Evolutionary conservation across 2,329 filamentous ascomycete genomes (phyloP).

Genomic region (Diaporthe ilicicola): DNA sequence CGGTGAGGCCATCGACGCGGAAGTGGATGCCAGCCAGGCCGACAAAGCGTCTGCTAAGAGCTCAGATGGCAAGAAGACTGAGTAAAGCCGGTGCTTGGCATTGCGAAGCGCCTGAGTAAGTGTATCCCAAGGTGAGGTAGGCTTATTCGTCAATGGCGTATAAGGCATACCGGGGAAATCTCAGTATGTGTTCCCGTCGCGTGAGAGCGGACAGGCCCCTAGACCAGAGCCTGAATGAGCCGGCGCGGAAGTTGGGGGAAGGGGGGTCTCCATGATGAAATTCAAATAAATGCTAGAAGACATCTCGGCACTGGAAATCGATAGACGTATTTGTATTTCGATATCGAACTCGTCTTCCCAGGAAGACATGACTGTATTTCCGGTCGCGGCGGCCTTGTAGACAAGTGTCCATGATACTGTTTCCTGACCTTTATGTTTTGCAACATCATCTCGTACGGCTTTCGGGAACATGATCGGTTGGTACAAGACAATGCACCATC

Average conservation of each 20-base stretch:
- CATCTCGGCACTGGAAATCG: conserved; percentile 25
- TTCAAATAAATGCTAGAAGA: conserved; percentile 24
- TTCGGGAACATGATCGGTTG: background rate
- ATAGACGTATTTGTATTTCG: conserved; percentile 26
- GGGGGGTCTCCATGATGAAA: background rate
- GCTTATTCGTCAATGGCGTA: conserved; percentile 18
- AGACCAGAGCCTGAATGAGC: background rate
- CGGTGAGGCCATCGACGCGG: conserved; percentile 63
- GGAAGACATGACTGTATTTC: background rate
- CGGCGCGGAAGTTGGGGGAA: background rate
- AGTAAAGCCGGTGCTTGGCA: conserved; percentile 7
- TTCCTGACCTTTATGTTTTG: background rate
- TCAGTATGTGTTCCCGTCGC: background rate
- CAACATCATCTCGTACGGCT: no score
- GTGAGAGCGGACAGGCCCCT: background rate
- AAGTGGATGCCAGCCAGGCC: conserved; percentile 59
- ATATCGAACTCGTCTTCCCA: background rate
- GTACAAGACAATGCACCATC: no score
- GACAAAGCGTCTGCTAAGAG: conserved; percentile 39
- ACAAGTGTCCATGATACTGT: background rate
- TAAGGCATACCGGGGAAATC: background rate
- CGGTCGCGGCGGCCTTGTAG: no score
- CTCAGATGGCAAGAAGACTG: conserved; percentile 52
- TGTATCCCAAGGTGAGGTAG: background rate
- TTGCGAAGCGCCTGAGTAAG: background rate